phyloP scores from a whole-genome alignment of 352 stramenopile species.

The Aphanomyces astaci region DNA sequence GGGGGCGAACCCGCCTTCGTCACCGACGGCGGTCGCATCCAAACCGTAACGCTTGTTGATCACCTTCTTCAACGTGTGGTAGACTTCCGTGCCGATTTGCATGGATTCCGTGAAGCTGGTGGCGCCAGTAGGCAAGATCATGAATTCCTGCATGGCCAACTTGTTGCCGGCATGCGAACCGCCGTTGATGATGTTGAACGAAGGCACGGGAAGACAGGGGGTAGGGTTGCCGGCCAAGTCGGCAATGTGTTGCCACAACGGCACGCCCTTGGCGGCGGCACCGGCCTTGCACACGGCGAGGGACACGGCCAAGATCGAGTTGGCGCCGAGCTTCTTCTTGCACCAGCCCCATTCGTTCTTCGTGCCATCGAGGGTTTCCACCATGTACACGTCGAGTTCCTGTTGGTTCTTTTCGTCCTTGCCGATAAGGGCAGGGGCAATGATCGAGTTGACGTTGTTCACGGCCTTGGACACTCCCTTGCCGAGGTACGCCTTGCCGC shows the following conservation, averaged over 20 bases:
- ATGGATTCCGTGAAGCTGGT: slow-evolving; percentile 91
- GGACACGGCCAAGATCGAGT: slow-evolving; percentile 98
- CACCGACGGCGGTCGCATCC: slow-evolving; percentile 97
- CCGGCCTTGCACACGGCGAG: slow-evolving; percentile 95
- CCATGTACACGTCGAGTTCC: slow-evolving; percentile 95
- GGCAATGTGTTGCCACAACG: slow-evolving; percentile 97
- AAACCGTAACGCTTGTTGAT: slow-evolving; percentile 98
- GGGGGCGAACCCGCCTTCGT: slow-evolving; percentile 98
- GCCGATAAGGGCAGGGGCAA: slow-evolving; percentile 91
- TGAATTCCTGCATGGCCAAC: slow-evolving; percentile 99
- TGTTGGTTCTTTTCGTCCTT: slow-evolving; percentile 95
- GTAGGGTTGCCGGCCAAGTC: slow-evolving; percentile 95
- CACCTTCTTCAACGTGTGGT: slow-evolving; percentile 98
- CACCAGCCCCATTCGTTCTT: slow-evolving; percentile 93
- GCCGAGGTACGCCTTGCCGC: slow-evolving; percentile 94
- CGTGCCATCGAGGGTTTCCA: slow-evolving; percentile 94
- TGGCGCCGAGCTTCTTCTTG: slow-evolving; percentile 97
- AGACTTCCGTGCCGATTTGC: slow-evolving; percentile 98
- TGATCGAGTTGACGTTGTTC: slow-evolving; percentile 97
- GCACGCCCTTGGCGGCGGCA: slow-evolving; percentile 91
- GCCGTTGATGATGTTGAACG: slow-evolving; percentile 99
- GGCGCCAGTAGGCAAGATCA: slow-evolving; percentile 94
- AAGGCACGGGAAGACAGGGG: slow-evolving; percentile 93
- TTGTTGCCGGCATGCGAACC: slow-evolving; percentile 98
- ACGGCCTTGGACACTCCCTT: slow-evolving; percentile 97